Conservation (phyloP, 2,329 filamentous ascomycete species). For the Hirsutella minnesotensis region DNA sequence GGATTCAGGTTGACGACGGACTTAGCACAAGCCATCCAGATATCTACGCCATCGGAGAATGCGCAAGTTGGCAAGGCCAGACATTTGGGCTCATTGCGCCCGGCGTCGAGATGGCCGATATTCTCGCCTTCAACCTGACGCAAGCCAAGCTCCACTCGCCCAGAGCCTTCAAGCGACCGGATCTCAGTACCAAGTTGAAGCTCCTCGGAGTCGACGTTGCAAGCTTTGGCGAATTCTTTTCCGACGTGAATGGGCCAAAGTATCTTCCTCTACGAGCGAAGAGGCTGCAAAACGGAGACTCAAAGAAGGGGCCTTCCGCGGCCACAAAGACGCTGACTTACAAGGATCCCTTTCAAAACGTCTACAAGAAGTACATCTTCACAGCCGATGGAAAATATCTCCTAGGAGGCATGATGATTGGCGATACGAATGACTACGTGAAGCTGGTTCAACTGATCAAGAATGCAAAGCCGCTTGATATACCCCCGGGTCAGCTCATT, state of each 20-base stretch:
- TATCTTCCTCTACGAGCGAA: conserved; percentile 50
- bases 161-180: conserved; percentile 65
- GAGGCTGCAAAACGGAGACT: conserved; percentile 7
- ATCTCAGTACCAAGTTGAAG: conserved; percentile 86
- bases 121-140: conserved; percentile 83
- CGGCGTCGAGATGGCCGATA: conserved; percentile 85
- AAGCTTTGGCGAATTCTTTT: conserved; percentile 89
- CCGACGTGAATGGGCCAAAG: conserved; percentile 71
- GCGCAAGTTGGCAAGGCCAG: conserved; percentile 78
- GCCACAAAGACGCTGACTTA: conserved; percentile 70
- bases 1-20: conserved; percentile 57
- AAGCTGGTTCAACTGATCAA: conserved; percentile 83
- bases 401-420: conserved; percentile 95
- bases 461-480: conserved; percentile 65
- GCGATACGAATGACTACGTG: conserved; percentile 81
- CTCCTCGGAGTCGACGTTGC: conserved; percentile 83
- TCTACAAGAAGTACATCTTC: conserved; percentile 93
- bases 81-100: conserved; percentile 84
- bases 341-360: conserved; percentile 74
- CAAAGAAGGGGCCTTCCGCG: not conserved
- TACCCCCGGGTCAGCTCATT: conserved; percentile 73
- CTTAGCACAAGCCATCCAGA: conserved; percentile 59
- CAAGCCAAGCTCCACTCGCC: conserved; percentile 62
- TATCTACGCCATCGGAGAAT: conserved; percentile 84
- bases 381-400: conserved; percentile 82